Evolutionary conservation across 2,329 filamentous ascomycete species (phyloP).

Genomic region (Fusarium nygamai): DNA sequence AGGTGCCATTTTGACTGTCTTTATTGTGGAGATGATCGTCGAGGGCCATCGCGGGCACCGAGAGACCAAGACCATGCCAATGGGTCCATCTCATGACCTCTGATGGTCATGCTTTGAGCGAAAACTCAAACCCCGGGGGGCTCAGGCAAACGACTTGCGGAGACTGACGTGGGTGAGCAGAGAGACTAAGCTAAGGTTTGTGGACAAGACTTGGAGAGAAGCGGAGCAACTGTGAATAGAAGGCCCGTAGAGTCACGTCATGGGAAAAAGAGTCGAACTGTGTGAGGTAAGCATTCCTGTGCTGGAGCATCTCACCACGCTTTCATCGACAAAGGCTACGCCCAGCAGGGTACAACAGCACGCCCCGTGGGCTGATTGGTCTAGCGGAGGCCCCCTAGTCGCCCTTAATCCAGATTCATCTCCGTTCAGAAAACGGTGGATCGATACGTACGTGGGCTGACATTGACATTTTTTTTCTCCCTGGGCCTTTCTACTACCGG

Average conservation of each 20-base stretch:
- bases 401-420: slow-evolving; percentile 32
- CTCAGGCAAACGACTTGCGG: slow-evolving; percentile 28
- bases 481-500: slow-evolving; percentile 10
- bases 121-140: slow-evolving; percentile 28
- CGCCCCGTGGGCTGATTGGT: slow-evolving; percentile 7
- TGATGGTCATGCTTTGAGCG: slow-evolving; percentile 26
- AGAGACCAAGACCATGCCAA: slow-evolving; percentile 9
- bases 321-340: not conserved
- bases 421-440: slow-evolving; percentile 31
- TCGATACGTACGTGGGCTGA: slow-evolving; percentile 21
- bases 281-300: slow-evolving; percentile 15
- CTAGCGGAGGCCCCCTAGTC: not conserved
- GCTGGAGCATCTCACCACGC: not conserved
- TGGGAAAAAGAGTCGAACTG: not conserved
- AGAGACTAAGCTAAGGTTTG: slow-evolving; percentile 3
- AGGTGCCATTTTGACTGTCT: slow-evolving; percentile 25
- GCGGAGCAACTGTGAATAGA: slow-evolving; percentile 24
- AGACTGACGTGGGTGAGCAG: slow-evolving; percentile 28
- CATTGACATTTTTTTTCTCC: not conserved
- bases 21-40: slow-evolving; percentile 35
- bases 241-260: slow-evolving; percentile 33
- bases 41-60: slow-evolving; percentile 27
- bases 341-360: not conserved
- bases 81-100: slow-evolving; percentile 35
- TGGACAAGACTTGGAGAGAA: slow-evolving; percentile 18